phyloP scores from a whole-genome alignment of 257 asterid species.

The Verbena officinalis region DNA sequence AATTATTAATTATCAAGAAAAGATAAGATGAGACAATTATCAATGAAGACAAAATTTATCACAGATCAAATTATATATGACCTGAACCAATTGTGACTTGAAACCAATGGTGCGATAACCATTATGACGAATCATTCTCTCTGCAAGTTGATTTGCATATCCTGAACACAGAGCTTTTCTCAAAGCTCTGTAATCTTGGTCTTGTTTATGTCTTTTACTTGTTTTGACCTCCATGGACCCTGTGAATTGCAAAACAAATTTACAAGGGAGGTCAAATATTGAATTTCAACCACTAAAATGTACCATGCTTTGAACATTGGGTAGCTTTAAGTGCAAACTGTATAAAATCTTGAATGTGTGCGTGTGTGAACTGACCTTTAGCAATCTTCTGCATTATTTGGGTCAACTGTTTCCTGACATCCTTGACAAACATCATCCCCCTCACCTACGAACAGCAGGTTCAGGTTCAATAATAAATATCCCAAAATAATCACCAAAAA shows the following conservation, averaged over 20 bases:
- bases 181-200: slow-evolving; percentile 65
- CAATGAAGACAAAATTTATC: neutral
- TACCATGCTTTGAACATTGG: slow-evolving; percentile 5
- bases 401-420: slow-evolving; percentile 83
- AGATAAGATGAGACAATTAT: neutral
- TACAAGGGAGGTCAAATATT: neutral
- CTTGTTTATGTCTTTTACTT: slow-evolving; percentile 55
- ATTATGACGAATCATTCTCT: slow-evolving; percentile 90
- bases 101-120: slow-evolving; percentile 88
- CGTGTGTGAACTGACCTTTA: slow-evolving; percentile 50
- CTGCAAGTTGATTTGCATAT: slow-evolving; percentile 89
- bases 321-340: neutral
- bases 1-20: neutral
- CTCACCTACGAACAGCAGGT: slow-evolving; percentile 69
- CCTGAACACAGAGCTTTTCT: slow-evolving; percentile 90
- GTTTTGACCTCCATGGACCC: slow-evolving; percentile 71
- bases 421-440: slow-evolving; percentile 88
- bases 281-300: neutral
- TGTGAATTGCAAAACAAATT: slow-evolving; percentile 28
- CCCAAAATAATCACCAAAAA: slow-evolving; percentile 5
- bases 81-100: slow-evolving; percentile 94
- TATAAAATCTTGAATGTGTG: neutral
- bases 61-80: slow-evolving; percentile 28
- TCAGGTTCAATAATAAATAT: slow-evolving; percentile 19
- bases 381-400: slow-evolving; percentile 91